These are phyloP conservation scores for Angophora floribunda DNA, from an alignment of 345 rosid genomes.

Conservation along the genomic window DNA sequence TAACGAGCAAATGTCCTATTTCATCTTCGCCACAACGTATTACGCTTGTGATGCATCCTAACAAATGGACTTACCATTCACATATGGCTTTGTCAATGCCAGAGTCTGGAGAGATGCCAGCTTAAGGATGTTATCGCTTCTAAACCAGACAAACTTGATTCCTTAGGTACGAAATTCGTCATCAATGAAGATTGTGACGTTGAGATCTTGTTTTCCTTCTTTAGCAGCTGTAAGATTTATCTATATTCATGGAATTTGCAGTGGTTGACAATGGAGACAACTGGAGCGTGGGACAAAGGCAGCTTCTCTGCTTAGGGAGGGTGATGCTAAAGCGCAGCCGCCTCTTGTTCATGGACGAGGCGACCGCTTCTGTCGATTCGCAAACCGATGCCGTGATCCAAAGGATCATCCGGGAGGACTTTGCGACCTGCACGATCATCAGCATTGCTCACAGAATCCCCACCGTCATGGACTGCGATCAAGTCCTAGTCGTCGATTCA, in stretches of 20 bases:
- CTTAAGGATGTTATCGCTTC: conserved; percentile 65
- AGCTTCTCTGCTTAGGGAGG: conserved; percentile 84
- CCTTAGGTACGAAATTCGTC: conserved; percentile 31
- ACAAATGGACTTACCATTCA: neutral
- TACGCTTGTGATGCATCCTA: neutral
- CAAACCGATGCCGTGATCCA: conserved; percentile 85
- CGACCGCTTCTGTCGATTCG: conserved; percentile 94
- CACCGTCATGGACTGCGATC: conserved; percentile 92
- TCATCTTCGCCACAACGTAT: neutral
- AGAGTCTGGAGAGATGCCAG: conserved; percentile 93
- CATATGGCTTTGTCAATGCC: neutral
- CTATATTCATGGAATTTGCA: neutral
- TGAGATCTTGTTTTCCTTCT: neutral
- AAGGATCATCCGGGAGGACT: conserved; percentile 85
- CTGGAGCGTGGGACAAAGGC: conserved; percentile 99
- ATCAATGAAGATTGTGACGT: neutral
- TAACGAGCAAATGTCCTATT: neutral
- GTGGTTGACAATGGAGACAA: conserved; percentile 94
- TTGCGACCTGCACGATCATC: conserved; percentile 69
- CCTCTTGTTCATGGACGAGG: conserved; percentile 86
- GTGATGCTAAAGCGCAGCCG: conserved; percentile 82
- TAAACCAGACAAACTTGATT: conserved; percentile 77
- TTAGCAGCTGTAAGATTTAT: neutral
- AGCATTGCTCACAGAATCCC: conserved; percentile 98
- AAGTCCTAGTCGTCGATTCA: conserved; percentile 82